Evolutionary conservation across 768 basidiomycete genomes (phyloP).

Genomic region (Agrocybe praecox): DNA sequence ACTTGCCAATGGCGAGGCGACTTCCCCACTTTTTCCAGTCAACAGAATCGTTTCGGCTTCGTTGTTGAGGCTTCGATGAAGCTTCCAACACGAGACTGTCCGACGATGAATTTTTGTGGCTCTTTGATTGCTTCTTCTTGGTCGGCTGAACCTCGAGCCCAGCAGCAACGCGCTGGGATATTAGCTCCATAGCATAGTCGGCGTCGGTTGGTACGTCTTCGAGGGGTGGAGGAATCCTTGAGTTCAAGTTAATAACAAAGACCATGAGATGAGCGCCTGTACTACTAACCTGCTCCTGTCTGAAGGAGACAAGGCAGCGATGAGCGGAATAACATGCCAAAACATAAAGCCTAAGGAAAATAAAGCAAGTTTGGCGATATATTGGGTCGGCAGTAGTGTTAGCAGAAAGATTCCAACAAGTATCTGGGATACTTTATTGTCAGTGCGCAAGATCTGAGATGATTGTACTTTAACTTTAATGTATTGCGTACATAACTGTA

Average conservation of each 20-base stretch:
- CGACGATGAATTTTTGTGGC: constrained; percentile 14
- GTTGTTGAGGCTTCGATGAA: background rate
- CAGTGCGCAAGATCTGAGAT: background rate
- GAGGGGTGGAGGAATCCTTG: constrained; percentile 50
- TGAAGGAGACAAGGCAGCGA: constrained; percentile 49
- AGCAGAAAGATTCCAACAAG: constrained; percentile 39
- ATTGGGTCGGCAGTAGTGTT: constrained; percentile 50
- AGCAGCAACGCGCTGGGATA: constrained; percentile 57
- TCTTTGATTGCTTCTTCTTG: constrained; percentile 14
- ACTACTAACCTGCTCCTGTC: constrained; percentile 47
- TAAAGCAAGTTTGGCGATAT: constrained; percentile 49
- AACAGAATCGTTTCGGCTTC: constrained; percentile 17
- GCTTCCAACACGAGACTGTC: constrained; percentile 2
- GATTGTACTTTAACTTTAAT: no score
- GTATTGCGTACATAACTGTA: constrained; percentile 47
- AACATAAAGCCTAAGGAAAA: constrained; percentile 53
- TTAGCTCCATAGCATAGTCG: constrained; percentile 72
- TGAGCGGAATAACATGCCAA: constrained; percentile 64
- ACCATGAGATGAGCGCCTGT: background rate
- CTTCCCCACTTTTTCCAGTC: constrained; percentile 63
- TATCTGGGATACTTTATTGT: constrained; percentile 30
- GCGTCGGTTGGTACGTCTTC: constrained; percentile 64
- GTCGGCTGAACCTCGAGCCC: constrained; percentile 51
- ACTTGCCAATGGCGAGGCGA: constrained; percentile 47
- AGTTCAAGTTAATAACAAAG: background rate